Evolutionary conservation across 495 filamentous ascomycete species (phyloP).

Genomic region (Oidiodendron maius): DNA sequence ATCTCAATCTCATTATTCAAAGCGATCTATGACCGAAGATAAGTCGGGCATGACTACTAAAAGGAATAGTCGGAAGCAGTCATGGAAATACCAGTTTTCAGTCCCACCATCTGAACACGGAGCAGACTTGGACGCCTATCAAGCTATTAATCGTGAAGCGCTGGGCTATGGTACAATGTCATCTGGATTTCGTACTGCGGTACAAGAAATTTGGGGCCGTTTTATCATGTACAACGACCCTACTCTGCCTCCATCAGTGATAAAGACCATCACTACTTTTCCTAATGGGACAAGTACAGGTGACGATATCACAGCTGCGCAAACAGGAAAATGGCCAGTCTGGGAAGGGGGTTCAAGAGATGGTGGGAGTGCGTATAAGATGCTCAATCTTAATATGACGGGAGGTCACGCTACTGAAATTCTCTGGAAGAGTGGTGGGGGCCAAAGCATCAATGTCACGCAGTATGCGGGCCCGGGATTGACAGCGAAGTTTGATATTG

Average conservation of each 20-base stretch:
- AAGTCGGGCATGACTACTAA: no score
- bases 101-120: slow-evolving; percentile 49
- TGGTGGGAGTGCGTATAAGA: slow-evolving; percentile 19
- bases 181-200: background rate
- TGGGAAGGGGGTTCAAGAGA: slow-evolving; percentile 20
- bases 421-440: slow-evolving; percentile 11
- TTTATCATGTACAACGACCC: slow-evolving; percentile 50
- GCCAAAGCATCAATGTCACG: slow-evolving; percentile 15
- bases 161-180: slow-evolving; percentile 8
- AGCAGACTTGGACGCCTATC: slow-evolving; percentile 43
- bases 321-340: slow-evolving; percentile 18
- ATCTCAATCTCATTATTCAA: slow-evolving; percentile 16
- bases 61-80: slow-evolving; percentile 12
- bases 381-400: slow-evolving; percentile 49
- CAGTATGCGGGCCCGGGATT: slow-evolving; percentile 37
- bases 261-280: slow-evolving; percentile 22
- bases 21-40: background rate
- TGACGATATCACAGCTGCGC: background rate
- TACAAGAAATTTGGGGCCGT: slow-evolving; percentile 37
- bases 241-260: slow-evolving; percentile 36
- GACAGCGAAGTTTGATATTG: slow-evolving; percentile 39
- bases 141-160: slow-evolving; percentile 24
- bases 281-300: slow-evolving; percentile 6
- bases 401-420: slow-evolving; percentile 27
- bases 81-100: slow-evolving; percentile 57